phyloP scores from a whole-genome alignment of 768 basidiomycete genomes.

The Naganishia antarctica region DNA sequence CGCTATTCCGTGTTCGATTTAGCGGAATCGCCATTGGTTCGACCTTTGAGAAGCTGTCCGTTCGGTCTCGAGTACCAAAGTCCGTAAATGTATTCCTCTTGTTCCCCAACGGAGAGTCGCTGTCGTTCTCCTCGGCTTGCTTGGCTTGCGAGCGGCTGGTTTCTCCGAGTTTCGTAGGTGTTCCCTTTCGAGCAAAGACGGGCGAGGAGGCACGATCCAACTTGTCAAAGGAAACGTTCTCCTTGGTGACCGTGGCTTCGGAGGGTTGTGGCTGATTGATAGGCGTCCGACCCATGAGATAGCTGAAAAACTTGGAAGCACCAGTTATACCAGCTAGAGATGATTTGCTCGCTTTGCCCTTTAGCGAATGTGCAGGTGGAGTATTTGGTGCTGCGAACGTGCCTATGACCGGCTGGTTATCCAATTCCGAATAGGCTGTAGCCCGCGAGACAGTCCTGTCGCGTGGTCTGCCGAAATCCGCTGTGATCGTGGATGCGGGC shows the following conservation, averaged over 20 bases:
- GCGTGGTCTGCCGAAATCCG: slow-evolving; percentile 41
- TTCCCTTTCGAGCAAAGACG: not conserved
- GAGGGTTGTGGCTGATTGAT: not conserved
- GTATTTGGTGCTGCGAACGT: slow-evolving; percentile 45
- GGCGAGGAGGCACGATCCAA: slow-evolving; percentile 11
- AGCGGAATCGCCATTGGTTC: slow-evolving; percentile 25
- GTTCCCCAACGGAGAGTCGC: not conserved
- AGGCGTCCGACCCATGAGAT: slow-evolving; percentile 20
- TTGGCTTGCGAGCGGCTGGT: not conserved
- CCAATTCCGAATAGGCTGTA: slow-evolving; percentile 37
- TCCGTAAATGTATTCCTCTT: not conserved
- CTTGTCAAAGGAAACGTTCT: slow-evolving; percentile 12
- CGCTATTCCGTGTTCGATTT: slow-evolving; percentile 33
- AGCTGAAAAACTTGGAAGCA: slow-evolving; percentile 43
- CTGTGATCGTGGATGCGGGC: slow-evolving; percentile 28
- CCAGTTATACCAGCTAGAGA: slow-evolving; percentile 47
- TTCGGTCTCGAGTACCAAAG: not conserved
- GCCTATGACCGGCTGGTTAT: slow-evolving; percentile 40
- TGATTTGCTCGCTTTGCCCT: slow-evolving; percentile 49
- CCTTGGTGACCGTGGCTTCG: slow-evolving; percentile 11
- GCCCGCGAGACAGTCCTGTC: slow-evolving; percentile 49
- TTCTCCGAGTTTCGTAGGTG: not conserved
- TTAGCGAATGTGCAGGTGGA: slow-evolving; percentile 37
- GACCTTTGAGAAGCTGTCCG: slow-evolving; percentile 17
- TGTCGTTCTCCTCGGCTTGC: not conserved